phyloP scores from a whole-genome alignment of 2,329 filamentous ascomycete genomes.

The Fusarium bactridioides region DNA sequence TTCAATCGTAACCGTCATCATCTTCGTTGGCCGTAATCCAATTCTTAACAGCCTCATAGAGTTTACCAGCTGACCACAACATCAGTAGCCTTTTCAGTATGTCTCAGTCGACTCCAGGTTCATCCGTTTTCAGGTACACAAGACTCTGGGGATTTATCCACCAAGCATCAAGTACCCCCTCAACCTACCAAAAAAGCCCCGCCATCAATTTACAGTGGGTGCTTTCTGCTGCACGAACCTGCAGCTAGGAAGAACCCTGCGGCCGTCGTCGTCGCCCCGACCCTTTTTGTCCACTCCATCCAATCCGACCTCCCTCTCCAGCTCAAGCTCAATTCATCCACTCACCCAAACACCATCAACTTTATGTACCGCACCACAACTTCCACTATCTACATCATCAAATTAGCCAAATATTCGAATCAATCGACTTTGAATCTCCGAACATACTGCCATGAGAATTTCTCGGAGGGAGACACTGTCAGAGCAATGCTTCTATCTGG shows the following conservation, averaged over 20 bases:
- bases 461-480: not conserved
- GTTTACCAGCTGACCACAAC: not conserved
- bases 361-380: conserved; percentile 14
- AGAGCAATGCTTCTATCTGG: not conserved
- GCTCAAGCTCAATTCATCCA: conserved; percentile 19
- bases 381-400: conserved; percentile 24
- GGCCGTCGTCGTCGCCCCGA: conserved; percentile 30
- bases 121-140: conserved; percentile 2
- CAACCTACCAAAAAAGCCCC: not conserved
- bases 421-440: not conserved
- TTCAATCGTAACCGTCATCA: not conserved
- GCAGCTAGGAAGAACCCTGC: conserved; percentile 31
- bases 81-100: not conserved
- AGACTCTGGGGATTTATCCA: not conserved
- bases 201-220: conserved; percentile 31
- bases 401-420: not conserved
- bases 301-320: conserved; percentile 1
- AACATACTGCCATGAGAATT: not conserved
- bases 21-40: not conserved
- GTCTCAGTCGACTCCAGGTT: conserved; percentile 3
- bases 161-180: conserved; percentile 12
- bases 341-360: conserved; percentile 23
- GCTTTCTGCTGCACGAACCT: conserved; percentile 21
- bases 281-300: conserved; percentile 31
- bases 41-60: not conserved